A percentile compares a stretch with the other conserved stretches of the same genome.
Evolutionary conservation across 371 early-diverging fungal species (phyloP).

Genomic region (Mortierella sp.): DNA sequence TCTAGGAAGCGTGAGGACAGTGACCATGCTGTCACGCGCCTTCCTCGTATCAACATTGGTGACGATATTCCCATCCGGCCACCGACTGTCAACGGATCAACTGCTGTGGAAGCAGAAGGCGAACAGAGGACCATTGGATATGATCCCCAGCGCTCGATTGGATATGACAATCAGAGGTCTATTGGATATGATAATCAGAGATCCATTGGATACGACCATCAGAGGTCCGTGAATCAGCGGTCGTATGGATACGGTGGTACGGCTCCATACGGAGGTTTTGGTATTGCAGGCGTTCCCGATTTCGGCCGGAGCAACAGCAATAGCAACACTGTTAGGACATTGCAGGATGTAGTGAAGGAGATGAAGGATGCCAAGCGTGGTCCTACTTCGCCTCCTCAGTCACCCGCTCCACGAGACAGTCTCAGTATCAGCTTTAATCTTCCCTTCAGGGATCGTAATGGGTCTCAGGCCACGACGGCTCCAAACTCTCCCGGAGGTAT

Average conservation of each 20-base stretch:
- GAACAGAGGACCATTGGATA: slow-evolving; percentile 7
- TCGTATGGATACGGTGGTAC: slow-evolving; percentile 34
- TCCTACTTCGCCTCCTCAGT: not conserved
- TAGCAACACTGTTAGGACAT: slow-evolving; percentile 15
- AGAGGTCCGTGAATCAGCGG: slow-evolving; percentile 42
- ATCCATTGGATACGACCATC: slow-evolving; percentile 39
- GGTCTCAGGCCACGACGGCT: not conserved
- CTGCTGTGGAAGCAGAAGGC: slow-evolving; percentile 9
- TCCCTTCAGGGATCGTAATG: not conserved
- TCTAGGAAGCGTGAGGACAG: slow-evolving; percentile 53
- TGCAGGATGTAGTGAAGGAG: slow-evolving; percentile 47
- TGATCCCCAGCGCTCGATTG: slow-evolving; percentile 37
- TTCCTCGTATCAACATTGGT: slow-evolving; percentile 56
- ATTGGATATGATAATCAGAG: slow-evolving; percentile 38
- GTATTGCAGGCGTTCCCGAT: slow-evolving; percentile 50
- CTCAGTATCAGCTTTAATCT: slow-evolving; percentile 26
- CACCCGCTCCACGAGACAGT: too few relatives aligned
- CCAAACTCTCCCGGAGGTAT: too few relatives aligned
- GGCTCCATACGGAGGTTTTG: slow-evolving; percentile 31
- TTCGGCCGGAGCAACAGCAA: slow-evolving; percentile 25
- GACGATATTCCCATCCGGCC: slow-evolving; percentile 51
- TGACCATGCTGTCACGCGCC: slow-evolving; percentile 43
- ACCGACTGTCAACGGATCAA: slow-evolving; percentile 19
- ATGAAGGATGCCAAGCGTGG: slow-evolving; percentile 38
- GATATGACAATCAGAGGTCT: slow-evolving; percentile 40